Conservation (phyloP, 2,329 filamentous ascomycete species). For the Bimuria novae-zelandiae region DNA sequence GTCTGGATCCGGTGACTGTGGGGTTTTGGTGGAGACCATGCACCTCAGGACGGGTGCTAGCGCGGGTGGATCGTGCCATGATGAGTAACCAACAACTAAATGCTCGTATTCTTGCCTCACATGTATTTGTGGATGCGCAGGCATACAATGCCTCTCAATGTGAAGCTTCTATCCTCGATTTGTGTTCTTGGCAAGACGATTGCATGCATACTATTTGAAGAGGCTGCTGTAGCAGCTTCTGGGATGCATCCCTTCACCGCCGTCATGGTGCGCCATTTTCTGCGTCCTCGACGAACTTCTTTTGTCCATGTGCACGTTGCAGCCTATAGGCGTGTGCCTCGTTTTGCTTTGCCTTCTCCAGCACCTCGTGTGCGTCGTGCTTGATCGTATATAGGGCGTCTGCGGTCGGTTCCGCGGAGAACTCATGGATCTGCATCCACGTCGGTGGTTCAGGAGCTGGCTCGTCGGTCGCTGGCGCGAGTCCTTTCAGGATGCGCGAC, state of each 20-base stretch:
- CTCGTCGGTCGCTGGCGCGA: constrained; percentile 28
- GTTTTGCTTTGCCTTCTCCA: constrained; percentile 21
- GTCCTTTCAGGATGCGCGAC: constrained; percentile 33
- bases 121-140: no score
- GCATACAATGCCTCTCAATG: no score
- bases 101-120: background rate
- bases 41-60: background rate
- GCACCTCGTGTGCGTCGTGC: constrained; percentile 12
- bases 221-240: background rate
- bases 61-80: background rate
- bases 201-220: background rate
- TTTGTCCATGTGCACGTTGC: constrained; percentile 17
- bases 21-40: background rate
- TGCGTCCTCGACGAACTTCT: constrained; percentile 23
- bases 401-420: constrained; percentile 16
- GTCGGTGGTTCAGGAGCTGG: constrained; percentile 29
- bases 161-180: no score
- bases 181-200: background rate
- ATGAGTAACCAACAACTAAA: background rate
- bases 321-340: constrained; percentile 23
- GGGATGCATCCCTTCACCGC: background rate
- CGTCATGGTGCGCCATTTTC: constrained; percentile 1
- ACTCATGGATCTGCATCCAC: constrained; percentile 36
- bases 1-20: constrained; percentile 2
- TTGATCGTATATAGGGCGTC: constrained; percentile 11